These are phyloP conservation scores for Fusarium sp. DNA, from an alignment of 2,329 filamentous ascomycete species.

Conservation along the genomic window DNA sequence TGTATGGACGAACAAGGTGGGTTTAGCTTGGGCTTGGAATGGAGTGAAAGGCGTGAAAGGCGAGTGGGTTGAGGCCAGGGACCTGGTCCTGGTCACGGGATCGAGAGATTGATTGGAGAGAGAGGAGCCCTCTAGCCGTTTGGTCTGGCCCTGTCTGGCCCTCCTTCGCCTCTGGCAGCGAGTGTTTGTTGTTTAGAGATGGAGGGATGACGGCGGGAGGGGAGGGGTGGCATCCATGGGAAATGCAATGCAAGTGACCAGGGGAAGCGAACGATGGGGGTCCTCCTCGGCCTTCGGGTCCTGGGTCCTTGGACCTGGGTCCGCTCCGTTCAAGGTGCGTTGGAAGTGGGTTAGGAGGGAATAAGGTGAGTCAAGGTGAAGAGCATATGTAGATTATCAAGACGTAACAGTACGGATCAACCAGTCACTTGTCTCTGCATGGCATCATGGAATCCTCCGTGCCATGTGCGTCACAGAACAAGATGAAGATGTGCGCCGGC, in stretches of 20 bases:
- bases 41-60: background rate
- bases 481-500: constrained; percentile 20
- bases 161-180: background rate
- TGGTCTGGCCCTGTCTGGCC: background rate
- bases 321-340: background rate
- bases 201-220: background rate
- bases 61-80: constrained; percentile 11
- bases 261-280: constrained; percentile 8
- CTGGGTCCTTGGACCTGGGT: background rate
- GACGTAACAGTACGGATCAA: background rate
- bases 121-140: background rate
- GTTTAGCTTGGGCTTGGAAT: constrained; percentile 12
- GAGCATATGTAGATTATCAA: background rate
- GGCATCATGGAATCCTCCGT: constrained; percentile 12
- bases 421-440: constrained; percentile 3
- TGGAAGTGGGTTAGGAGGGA: background rate
- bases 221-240: background rate
- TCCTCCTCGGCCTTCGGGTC: background rate
- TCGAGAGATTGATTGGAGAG: constrained; percentile 15
- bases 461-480: constrained; percentile 22
- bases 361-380: background rate
- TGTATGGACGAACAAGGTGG: constrained; percentile 3
- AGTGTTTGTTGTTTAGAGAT: background rate
- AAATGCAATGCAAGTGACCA: constrained; percentile 9
- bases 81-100: constrained; percentile 24